phyloP scores from a whole-genome alignment of 768 basidiomycete species.

The Mycena galopus region DNA sequence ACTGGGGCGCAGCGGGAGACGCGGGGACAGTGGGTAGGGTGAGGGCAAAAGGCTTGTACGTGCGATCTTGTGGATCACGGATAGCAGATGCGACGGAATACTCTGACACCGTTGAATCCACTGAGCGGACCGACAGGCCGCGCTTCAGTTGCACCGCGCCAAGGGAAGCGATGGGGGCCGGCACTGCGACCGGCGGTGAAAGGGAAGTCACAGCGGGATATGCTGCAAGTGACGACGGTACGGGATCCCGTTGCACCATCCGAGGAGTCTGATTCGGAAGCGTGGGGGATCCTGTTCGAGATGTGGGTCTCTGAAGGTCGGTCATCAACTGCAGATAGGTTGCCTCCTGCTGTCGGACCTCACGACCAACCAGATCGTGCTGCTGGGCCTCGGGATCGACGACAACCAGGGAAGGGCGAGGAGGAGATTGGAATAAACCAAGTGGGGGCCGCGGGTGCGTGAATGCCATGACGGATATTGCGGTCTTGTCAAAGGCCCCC shows the following conservation, averaged over 20 bases:
- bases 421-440: constrained; percentile 1
- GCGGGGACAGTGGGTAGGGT: constrained; percentile 39
- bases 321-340: constrained; percentile 32
- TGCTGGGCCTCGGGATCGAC: constrained; percentile 33
- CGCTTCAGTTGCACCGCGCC: constrained; percentile 17
- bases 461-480: constrained; percentile 17
- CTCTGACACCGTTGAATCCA: constrained; percentile 44
- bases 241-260: constrained; percentile 18
- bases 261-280: constrained; percentile 32
- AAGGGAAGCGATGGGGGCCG: neutral
- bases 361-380: constrained; percentile 29
- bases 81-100: constrained; percentile 55
- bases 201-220: constrained; percentile 11
- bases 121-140: constrained; percentile 33
- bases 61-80: constrained; percentile 38
- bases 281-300: constrained; percentile 10
- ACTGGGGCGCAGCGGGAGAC: constrained; percentile 34
- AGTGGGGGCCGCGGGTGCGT: constrained; percentile 32
- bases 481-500: constrained; percentile 32
- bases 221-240: constrained; percentile 4
- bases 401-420: constrained; percentile 2
- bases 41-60: constrained; percentile 41
- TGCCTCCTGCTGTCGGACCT: constrained; percentile 32
- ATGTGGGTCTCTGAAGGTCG: constrained; percentile 30
- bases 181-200: constrained; percentile 8